Conservation (phyloP, 2,329 filamentous ascomycete genomes). For the Cytospora schulzeri region DNA sequence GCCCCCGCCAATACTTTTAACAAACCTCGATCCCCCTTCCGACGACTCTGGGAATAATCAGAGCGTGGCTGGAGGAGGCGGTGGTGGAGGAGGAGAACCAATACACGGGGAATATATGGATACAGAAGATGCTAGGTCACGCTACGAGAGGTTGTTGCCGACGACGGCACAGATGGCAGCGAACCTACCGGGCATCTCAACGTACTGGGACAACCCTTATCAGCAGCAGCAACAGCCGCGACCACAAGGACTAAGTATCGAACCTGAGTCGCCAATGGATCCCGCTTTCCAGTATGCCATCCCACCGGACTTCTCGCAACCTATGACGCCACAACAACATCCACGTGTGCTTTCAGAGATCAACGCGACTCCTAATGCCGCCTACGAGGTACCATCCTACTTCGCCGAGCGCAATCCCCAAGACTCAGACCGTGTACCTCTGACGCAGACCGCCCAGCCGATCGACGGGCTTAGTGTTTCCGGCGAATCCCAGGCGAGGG, state of each 20-base stretch:
- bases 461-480: constrained; percentile 52
- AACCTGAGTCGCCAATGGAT: constrained; percentile 55
- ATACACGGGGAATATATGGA: constrained; percentile 1
- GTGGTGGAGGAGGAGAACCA: constrained; percentile 13
- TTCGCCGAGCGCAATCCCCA: constrained; percentile 40
- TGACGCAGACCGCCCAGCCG: constrained; percentile 58
- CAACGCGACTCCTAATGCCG: constrained; percentile 25
- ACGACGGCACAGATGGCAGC: constrained; percentile 37
- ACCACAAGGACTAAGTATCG: constrained; percentile 37
- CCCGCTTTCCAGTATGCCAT: constrained; percentile 55
- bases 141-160: constrained; percentile 29
- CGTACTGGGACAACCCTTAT: constrained; percentile 54
- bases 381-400: constrained; percentile 30
- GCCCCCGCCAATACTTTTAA: constrained; percentile 16
- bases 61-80: background rate
- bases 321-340: constrained; percentile 18
- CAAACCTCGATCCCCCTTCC: constrained; percentile 28
- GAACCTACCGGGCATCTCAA: constrained; percentile 48
- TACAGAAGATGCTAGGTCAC: constrained; percentile 14
- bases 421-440: constrained; percentile 61
- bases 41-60: constrained; percentile 15
- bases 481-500: constrained; percentile 44
- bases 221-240: constrained; percentile 5
- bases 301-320: constrained; percentile 47
- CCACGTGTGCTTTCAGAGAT: constrained; percentile 34